Percentiles rank a stretch among this genome's conserved stretches.
These are phyloP conservation scores for Phaeoacremonium minimum DNA, from an alignment of 2,329 filamentous ascomycete genomes.

Conservation along the genomic window DNA sequence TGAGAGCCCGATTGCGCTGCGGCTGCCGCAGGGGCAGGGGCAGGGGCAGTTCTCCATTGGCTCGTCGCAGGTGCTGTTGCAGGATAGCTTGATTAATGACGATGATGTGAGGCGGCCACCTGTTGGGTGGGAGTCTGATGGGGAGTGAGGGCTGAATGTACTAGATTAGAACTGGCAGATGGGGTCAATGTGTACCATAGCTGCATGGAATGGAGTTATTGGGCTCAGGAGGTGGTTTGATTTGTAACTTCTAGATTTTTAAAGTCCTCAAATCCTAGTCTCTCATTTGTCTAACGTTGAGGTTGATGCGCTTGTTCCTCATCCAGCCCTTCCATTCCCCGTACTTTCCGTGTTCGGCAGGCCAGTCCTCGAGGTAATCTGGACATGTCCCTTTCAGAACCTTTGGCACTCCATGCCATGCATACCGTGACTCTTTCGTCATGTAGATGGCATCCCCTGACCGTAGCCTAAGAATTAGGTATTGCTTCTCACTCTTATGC, in stretches of 20 bases:
- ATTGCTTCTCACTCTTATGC: slow-evolving; percentile 31
- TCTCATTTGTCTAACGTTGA: slow-evolving; percentile 89
- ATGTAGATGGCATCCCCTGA: slow-evolving; percentile 92
- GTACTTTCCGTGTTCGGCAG: slow-evolving; percentile 50
- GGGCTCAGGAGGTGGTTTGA: too few relatives aligned
- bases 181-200: too few relatives aligned
- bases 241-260: too few relatives aligned
- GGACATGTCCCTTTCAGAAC: slow-evolving; percentile 79
- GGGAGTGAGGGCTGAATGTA: too few relatives aligned
- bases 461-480: slow-evolving; percentile 61
- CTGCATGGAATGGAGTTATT: too few relatives aligned
- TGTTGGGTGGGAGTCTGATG: slow-evolving; percentile 35
- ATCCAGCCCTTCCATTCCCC: slow-evolving; percentile 83
- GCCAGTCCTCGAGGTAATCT: slow-evolving; percentile 70
- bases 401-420: slow-evolving; percentile 94
- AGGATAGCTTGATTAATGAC: slow-evolving; percentile 39
- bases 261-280: too few relatives aligned
- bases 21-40: slow-evolving; percentile 3
- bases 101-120: slow-evolving; percentile 29
- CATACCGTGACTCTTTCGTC: slow-evolving; percentile 74
- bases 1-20: slow-evolving; percentile 14
- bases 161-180: too few relatives aligned
- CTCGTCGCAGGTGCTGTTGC: slow-evolving; percentile 46
- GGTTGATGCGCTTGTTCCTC: slow-evolving; percentile 78
- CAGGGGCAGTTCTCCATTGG: slow-evolving; percentile 15